A percentile compares a stretch with the other conserved stretches of the same genome.
Conservation (phyloP, 1,139 yeast species). For the Geotrichum candidum region DNA sequence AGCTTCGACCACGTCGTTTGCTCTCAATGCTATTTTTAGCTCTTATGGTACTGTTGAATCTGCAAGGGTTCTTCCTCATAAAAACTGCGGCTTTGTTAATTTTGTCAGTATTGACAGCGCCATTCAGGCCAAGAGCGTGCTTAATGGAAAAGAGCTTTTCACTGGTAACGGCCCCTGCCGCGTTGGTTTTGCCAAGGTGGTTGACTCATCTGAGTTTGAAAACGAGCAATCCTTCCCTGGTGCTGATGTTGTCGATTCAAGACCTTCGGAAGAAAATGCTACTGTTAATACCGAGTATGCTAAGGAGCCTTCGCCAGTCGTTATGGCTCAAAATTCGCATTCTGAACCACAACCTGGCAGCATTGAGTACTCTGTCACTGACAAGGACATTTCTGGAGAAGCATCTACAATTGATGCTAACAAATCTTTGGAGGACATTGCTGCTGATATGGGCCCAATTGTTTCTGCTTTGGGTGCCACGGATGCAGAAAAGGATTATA, state of each 20-base stretch:
- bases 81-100: constrained; percentile 64
- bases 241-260: not conserved
- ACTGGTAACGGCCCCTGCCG: constrained; percentile 51
- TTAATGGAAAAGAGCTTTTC: constrained; percentile 75
- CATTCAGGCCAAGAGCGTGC: constrained; percentile 64
- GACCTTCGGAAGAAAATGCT: not conserved
- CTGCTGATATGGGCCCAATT: constrained; percentile 26
- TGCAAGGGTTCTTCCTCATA: constrained; percentile 52
- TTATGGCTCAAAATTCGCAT: not conserved
- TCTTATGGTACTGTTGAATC: constrained; percentile 52
- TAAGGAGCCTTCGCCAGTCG: not conserved
- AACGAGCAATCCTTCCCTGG: not conserved
- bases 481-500: constrained; percentile 24
- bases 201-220: constrained; percentile 13
- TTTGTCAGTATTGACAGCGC: constrained; percentile 69
- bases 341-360: not conserved
- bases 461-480: constrained; percentile 34
- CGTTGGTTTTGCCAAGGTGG: constrained; percentile 39
- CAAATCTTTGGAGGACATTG: constrained; percentile 29
- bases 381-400: constrained; percentile 16
- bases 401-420: constrained; percentile 23
- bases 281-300: not conserved
- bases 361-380: constrained; percentile 21
- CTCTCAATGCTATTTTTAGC: constrained; percentile 43
- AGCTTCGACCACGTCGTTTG: constrained; percentile 41